Conservation (phyloP, 352 stramenopile genomes). For the Pythium diclinum region DNA sequence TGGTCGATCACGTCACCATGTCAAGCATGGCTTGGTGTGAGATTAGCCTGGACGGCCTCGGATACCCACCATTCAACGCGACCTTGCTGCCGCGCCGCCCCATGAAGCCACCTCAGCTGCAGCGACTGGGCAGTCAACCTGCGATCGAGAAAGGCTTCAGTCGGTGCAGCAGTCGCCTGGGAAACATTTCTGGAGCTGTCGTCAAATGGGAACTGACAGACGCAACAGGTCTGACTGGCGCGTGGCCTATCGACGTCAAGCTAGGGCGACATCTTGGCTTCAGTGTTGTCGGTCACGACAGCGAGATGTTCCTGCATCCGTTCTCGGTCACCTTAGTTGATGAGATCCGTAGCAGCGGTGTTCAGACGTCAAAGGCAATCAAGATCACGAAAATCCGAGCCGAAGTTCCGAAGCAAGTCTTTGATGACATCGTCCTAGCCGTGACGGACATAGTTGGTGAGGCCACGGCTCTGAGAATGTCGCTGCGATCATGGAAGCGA, state of each 20-base stretch:
- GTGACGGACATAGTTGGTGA: slow-evolving; percentile 12
- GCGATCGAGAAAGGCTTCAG: slow-evolving; percentile 21
- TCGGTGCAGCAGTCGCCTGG: slow-evolving; percentile 38
- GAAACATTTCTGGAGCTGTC: slow-evolving; percentile 42
- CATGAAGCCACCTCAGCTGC: slow-evolving; percentile 41
- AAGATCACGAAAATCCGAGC: slow-evolving; percentile 33
- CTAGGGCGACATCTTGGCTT: not conserved
- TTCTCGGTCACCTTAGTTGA: slow-evolving; percentile 37
- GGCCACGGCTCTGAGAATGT: not conserved
- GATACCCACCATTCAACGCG: slow-evolving; percentile 78
- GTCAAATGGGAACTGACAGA: slow-evolving; percentile 8
- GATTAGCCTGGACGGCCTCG: slow-evolving; percentile 63
- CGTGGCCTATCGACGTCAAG: not conserved
- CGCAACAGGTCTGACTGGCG: not conserved
- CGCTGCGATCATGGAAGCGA: not conserved
- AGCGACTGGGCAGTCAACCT: slow-evolving; percentile 36
- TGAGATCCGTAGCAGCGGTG: not conserved
- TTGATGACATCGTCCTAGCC: slow-evolving; percentile 24
- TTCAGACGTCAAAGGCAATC: not conserved
- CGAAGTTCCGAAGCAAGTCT: slow-evolving; percentile 30
- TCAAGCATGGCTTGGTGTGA: slow-evolving; percentile 43
- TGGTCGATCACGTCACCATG: slow-evolving; percentile 48
- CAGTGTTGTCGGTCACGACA: slow-evolving; percentile 8
- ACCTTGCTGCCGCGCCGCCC: slow-evolving; percentile 51
- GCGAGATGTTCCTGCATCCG: slow-evolving; percentile 44